phyloP scores from a whole-genome alignment of 1,139 yeast genomes.

The Scheffersomyces cryptocercus region DNA sequence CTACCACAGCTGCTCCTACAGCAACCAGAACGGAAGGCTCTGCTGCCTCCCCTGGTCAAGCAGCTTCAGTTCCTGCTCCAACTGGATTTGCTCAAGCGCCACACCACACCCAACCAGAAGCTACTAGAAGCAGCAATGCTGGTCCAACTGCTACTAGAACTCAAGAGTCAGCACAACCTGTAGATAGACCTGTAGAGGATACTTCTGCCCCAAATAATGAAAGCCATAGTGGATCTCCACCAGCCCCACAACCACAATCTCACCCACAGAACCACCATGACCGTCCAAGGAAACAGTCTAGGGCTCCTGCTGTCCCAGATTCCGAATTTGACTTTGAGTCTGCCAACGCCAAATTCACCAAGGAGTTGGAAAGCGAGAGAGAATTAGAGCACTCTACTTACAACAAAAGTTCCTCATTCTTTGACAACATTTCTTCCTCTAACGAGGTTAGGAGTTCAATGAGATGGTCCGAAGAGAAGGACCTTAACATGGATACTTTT shows the following conservation, averaged over 20 bases:
- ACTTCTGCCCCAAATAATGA: slow-evolving; percentile 24
- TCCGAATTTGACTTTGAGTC: slow-evolving; percentile 58
- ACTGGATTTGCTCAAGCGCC: slow-evolving; percentile 13
- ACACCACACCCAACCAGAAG: slow-evolving; percentile 12
- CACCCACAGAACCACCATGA: slow-evolving; percentile 23
- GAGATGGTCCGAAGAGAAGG: slow-evolving; percentile 66
- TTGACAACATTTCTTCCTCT: slow-evolving; percentile 38
- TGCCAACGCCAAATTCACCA: slow-evolving; percentile 41
- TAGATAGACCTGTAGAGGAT: slow-evolving; percentile 11
- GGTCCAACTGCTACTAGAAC: background rate
- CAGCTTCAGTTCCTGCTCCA: slow-evolving; percentile 11
- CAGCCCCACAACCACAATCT: slow-evolving; percentile 50
- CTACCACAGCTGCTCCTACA: slow-evolving; percentile 7
- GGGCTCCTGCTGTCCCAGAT: slow-evolving; percentile 37
- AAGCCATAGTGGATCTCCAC: slow-evolving; percentile 59
- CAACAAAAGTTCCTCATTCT: slow-evolving; percentile 23
- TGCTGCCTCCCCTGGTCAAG: slow-evolving; percentile 13
- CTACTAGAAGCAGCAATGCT: background rate
- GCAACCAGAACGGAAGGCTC: slow-evolving; percentile 22
- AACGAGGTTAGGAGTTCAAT: slow-evolving; percentile 40
- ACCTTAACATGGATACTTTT: slow-evolving; percentile 28
- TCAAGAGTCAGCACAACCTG: slow-evolving; percentile 6
- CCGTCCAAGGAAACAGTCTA: slow-evolving; percentile 12
- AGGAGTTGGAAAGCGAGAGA: slow-evolving; percentile 29
- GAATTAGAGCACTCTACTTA: slow-evolving; percentile 17